Conservation (phyloP, 352 stramenopile species). For the Phytophthora quininea region DNA sequence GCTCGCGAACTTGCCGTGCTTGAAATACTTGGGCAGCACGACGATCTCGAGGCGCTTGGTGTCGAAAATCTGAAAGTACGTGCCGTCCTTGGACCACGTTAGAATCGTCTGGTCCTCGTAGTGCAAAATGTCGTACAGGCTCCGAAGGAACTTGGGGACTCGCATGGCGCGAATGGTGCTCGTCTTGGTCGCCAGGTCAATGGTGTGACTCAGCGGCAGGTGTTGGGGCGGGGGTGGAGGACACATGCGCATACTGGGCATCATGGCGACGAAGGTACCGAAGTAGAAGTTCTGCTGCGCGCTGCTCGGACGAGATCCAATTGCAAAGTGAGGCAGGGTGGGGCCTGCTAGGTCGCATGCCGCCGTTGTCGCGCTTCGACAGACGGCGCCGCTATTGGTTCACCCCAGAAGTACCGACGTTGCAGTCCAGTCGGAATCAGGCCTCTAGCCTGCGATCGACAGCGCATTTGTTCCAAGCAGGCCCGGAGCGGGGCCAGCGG, state of each 20-base stretch:
- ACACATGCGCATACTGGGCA: conserved; percentile 36
- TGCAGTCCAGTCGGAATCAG: not conserved
- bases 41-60: conserved; percentile 64
- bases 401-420: conserved; percentile 14
- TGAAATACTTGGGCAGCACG: conserved; percentile 94
- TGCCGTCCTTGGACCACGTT: conserved; percentile 68
- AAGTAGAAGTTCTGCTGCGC: not conserved
- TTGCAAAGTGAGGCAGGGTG: conserved; percentile 29
- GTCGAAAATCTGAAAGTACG: conserved; percentile 75
- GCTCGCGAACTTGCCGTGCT: conserved; percentile 93
- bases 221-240: conserved; percentile 22
- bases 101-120: conserved; percentile 74
- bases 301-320: conserved; percentile 29
- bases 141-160: conserved; percentile 81
- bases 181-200: conserved; percentile 16
- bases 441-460: not conserved
- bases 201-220: conserved; percentile 9
- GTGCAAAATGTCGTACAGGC: conserved; percentile 82
- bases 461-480: not conserved
- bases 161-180: conserved; percentile 38
- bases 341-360: not conserved
- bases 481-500: not conserved
- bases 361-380: conserved; percentile 19
- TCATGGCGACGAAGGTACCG: conserved; percentile 14
- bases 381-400: conserved; percentile 4